Percentiles rank a stretch among this genome's conserved stretches.
phyloP scores from a whole-genome alignment of 169 alveolate species.

The Plasmodium falciparum region DNA sequence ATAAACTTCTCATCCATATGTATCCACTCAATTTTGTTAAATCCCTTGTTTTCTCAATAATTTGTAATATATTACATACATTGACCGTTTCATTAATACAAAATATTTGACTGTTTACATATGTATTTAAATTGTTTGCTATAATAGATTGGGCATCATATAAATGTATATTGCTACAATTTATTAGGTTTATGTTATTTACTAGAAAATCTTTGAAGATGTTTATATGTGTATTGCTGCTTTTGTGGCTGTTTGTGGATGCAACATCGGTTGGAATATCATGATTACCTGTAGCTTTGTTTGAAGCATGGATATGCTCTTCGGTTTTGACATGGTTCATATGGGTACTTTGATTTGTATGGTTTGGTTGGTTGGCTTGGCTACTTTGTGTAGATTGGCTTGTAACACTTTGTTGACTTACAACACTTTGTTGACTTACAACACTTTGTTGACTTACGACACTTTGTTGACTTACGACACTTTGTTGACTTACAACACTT shows the following conservation, averaged over 20 bases:
- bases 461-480: too few relatives aligned
- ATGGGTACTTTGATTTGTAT: too few relatives aligned
- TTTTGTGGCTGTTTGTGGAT: not conserved
- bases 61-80: conserved; percentile 80
- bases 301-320: too few relatives aligned
- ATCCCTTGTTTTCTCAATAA: conserved; percentile 93
- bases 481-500: too few relatives aligned
- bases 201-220: conserved; percentile 70
- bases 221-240: not conserved
- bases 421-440: too few relatives aligned
- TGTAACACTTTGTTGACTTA: too few relatives aligned
- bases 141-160: conserved; percentile 37
- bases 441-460: too few relatives aligned
- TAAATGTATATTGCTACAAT: conserved; percentile 61
- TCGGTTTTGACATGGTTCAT: too few relatives aligned
- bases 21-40: conserved; percentile 94
- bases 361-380: too few relatives aligned
- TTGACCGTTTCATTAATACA: conserved; percentile 49
- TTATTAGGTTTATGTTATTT: conserved; percentile 42
- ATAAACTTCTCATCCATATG: conserved; percentile 90
- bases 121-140: conserved; percentile 28
- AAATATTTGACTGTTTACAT: conserved; percentile 52
- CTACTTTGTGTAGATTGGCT: too few relatives aligned
- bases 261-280: too few relatives aligned
- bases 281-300: too few relatives aligned